Base-by-base conservation (phyloP, 164 flowering plant genomes). In the Cinnamomum chago region DNA sequence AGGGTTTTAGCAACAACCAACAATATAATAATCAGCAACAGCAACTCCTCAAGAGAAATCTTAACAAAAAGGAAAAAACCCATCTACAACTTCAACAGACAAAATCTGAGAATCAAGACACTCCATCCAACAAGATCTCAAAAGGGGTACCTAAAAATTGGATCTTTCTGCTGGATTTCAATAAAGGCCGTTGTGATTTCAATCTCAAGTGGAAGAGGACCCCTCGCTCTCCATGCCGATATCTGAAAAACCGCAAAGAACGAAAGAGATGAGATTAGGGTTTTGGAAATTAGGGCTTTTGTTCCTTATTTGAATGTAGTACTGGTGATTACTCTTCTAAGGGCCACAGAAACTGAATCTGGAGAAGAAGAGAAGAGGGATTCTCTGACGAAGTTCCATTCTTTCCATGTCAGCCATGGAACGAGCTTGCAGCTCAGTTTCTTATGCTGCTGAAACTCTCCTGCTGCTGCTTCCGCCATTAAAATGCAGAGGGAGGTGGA, bases 371-470 rank as follows among this genome's bases (percentile, higher is more conserved):
- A 94, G 80, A 94, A 90, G 67, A 94, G 88, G 47, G 90, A 83
- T n/a, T 80, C 79, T 72, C 88, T 82, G 66, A 94, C 92, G 52
- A 77, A 84, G 73, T 84, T 85, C 98, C 98, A 94, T 64, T 94
- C 91, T 5, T 87, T 86, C 98, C 98, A 94, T 74, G 76, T 88
- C 71, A 90, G 73, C 98, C 98, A 94, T 1, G 98, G 98, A 24
- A 94, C 95, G 71, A 87, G 73, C 80, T 83, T 90, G 83, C 74
- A 78, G 40, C 81, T 75, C 68, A 24, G 1, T 79, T 76, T 17
- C 58, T 15, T 13, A n/a, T 55, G 60, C 17, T 47, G 22, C 72
- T 66, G n/a, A 24, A 11, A 30, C 20, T 35, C 50, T 35, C n/a
- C 33, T 2, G 69, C 69, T 64, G 25, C 67, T 67, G 17, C 47